Base-by-base conservation (phyloP, 192 early-diverging fungal genomes). In the Jimgerdemannia lactiflua region DNA sequence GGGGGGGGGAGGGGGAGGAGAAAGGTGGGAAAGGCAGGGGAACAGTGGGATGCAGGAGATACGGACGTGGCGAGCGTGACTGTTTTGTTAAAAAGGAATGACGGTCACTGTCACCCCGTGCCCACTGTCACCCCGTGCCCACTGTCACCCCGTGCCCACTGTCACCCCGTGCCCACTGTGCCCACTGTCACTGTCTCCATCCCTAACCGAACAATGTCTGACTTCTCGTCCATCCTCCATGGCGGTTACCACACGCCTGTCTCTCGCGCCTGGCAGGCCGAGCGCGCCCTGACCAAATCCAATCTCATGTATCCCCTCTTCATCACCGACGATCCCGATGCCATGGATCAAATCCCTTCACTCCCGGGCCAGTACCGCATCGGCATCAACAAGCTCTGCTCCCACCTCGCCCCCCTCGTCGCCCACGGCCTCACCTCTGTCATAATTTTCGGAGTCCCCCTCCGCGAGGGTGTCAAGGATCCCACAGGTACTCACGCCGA, bases 271-370 rank as follows among this genome's bases (percentile, higher is more conserved):
- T 98, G 95, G 94, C 95, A 97, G 85, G 86, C 86, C n/a, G 89
- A 89, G 64, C 78, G 81, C 64, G 76, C 74, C n/a, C 82, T 94
- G 70, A 91, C 91, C 42, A 91, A 94, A 80, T 77, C 82, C 49
- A 85, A 90, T 72, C 88, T 99, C 66, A 93, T 98, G 86, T 98
- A 92, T 84, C 98, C 98, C 39, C 88, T 99, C 77, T 99, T 99
- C 82, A 91, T 99, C 75, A 91, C 89, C 63, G 96, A 96, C 84
- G 88, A 92, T 70, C 74, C 86, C 39, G 87, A 96, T 73, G 89
- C 85, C n/a, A 84, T 90, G 72, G 92, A 91, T 64, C 86, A 89
- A 68, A 95, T 99, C 79, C 72, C 82, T 14, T 89, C 95, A 10
- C 85, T 99, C 75, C 98, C 98, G 39, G 93, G 91, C 70, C 94